Base-by-base conservation (phyloP, 345 rosid genomes). In the Angophora floribunda region DNA sequence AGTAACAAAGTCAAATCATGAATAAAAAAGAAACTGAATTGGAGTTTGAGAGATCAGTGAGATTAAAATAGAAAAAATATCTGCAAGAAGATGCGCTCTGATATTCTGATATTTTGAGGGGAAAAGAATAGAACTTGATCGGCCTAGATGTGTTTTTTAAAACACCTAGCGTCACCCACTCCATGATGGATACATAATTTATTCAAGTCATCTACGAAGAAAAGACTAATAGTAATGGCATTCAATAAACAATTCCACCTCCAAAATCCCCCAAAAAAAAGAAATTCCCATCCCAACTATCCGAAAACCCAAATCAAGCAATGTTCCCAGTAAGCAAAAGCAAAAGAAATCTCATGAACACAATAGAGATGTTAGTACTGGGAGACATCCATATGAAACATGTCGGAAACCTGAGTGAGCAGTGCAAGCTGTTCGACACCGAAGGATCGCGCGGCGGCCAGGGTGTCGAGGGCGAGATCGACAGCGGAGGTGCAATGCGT, bases 401-500 rank as follows among this genome's bases (percentile, higher is more conserved):
- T 65, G 19, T 41, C 45, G 85, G 52, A 28, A 61, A 98, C 99
- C 99, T 98, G 99, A 90, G 99, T 96, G 91, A 98, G 99, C 92
- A 95, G 89, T 89, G 98, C 99, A 87, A 98, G 99, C 92, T 97
- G 99, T 87, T 97, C 99, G 24, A 98, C 98, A n/a, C 99, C 99
- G 88, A 98, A 98, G 89, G 93, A 96, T 93, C 99, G 89, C 88
- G 99, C 95, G 89, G 99, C 99, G 45, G 99, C 95, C 49, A 98
- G 98, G 45, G 99, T 97, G 86, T 97, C 99, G 13, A 98, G 98
- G 63, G 99, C 99, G 85, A 98, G 99, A 95, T 98, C 99, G 84
- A 98, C 97, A 92, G 99, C 99, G 5, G 99, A 95, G 94, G 99
- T 91, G 94, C 99, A 98, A 94, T 98, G 98, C 44, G 99, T 95